phyloP scores from a whole-genome alignment of 2,329 filamentous ascomycete genomes.

The Monosporascus sp. region DNA sequence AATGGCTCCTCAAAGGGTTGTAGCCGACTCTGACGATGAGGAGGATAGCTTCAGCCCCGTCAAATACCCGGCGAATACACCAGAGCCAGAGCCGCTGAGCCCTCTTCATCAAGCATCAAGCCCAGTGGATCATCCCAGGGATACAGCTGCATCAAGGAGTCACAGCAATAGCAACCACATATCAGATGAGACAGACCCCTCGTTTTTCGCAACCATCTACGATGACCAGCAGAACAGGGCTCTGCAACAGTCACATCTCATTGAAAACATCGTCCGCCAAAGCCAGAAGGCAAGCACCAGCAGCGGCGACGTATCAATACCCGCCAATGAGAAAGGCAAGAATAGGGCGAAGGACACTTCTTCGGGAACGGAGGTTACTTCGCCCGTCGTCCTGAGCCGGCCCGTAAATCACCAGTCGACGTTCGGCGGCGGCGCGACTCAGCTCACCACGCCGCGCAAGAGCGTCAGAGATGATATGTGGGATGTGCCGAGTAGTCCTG shows the following conservation, averaged over 20 bases:
- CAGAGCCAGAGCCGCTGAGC: constrained; percentile 25
- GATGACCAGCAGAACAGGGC: constrained; percentile 20
- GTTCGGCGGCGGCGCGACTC: constrained; percentile 16
- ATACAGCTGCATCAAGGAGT: constrained; percentile 1
- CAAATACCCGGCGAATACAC: constrained; percentile 11
- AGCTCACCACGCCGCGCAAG: constrained; percentile 24
- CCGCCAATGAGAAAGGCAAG: constrained; percentile 15
- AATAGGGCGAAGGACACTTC: constrained; percentile 14
- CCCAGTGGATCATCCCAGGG: neutral
- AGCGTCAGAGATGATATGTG: constrained; percentile 19
- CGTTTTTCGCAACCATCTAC: constrained; percentile 24
- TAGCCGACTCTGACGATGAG: constrained; percentile 32
- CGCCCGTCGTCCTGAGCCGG: constrained; percentile 14
- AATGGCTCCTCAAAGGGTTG: constrained; percentile 24
- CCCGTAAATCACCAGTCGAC: constrained; percentile 10
- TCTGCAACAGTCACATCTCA: constrained; percentile 22
- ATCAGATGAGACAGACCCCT: constrained; percentile 22
- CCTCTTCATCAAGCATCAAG: constrained; percentile 15
- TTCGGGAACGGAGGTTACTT: constrained; percentile 25
- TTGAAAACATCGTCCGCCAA: constrained; percentile 28
- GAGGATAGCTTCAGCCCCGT: constrained; percentile 15
- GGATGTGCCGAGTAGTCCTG: constrained; percentile 29
- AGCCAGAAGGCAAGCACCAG: constrained; percentile 27
- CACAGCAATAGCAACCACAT: constrained; percentile 6
- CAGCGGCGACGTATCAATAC: constrained; percentile 23